Base-by-base conservation (phyloP, 2,329 filamentous ascomycete genomes). In the Mycocentrospora acerina region DNA sequence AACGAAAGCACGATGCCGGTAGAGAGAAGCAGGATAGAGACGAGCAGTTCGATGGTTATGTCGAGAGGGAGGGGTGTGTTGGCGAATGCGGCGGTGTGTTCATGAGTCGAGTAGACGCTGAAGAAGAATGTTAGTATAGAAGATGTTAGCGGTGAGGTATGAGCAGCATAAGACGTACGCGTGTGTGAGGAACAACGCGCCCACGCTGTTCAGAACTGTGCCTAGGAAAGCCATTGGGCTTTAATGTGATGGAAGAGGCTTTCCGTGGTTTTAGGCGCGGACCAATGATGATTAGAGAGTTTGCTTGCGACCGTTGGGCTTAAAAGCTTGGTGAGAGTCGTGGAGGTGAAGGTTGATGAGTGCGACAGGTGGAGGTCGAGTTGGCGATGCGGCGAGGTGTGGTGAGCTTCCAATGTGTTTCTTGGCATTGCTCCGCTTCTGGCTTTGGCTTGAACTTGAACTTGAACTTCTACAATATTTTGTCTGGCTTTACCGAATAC, bases 21-120 rank as follows among this genome's bases (percentile, higher is more conserved):
- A 37, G 85, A 87, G n/a, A 95, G 78, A n/a, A 90, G 64, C 16
- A 94, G 67, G 4, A 93, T 84, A 2, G 90, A 87, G 29, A 86
- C 67, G 12, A 97, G 74, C 1, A 90, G 90, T 70, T 98, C 93
- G 54, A 95, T 78, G 25, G 83, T 81, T 57, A 98, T 94, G 61
- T 98, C 93, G 46, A 87, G 71, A 0, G 93, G 91, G 2, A 97
- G 77, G 11, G 58, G 57, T 12, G 78, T 53, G 41, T 49, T 64
- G 48, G 40, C 69, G 76, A 83, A 81, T 33, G 95, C 79, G 15
- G 83, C 77, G 6, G 88, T 86, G 71, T 95, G 88, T 72, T 98
- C 93, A 69, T 95, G 87, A 31, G 90, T 90, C 35, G 93, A 98
- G 71, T 97, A 98, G 71, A 90, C 94, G 49, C 93, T 98, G 64